phyloP scores from a whole-genome alignment of 164 flowering plant genomes.

The Cinnamomum chago region DNA sequence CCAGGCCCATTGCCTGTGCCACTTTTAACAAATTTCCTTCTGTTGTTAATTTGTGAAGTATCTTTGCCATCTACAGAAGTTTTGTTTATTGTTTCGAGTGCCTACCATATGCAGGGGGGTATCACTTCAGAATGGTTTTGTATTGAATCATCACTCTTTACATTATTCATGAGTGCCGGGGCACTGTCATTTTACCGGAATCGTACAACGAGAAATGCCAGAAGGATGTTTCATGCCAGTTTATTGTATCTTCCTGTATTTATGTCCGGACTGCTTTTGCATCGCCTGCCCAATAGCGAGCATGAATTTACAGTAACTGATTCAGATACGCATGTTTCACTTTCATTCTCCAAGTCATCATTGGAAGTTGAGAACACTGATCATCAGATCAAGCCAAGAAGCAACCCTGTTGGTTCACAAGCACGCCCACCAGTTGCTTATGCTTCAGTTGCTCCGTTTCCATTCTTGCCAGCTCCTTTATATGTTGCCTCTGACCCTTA shows the following conservation, averaged over 20 bases:
- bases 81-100: background rate
- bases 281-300: conserved; percentile 48
- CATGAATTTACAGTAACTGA: conserved; percentile 18
- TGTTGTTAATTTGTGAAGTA: background rate
- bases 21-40: background rate
- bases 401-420: conserved; percentile 6
- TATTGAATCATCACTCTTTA: conserved; percentile 63
- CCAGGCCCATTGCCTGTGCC: no score
- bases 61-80: background rate
- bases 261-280: conserved; percentile 82
- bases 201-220: conserved; percentile 57
- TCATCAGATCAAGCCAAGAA: conserved; percentile 11
- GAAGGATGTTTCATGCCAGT: conserved; percentile 91
- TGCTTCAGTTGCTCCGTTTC: conserved; percentile 89
- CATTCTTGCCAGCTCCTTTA: conserved; percentile 75
- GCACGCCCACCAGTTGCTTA: conserved; percentile 70
- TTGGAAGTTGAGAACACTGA: conserved; percentile 17
- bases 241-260: conserved; percentile 87
- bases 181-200: conserved; percentile 64
- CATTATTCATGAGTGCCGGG: conserved; percentile 61
- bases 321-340: conserved; percentile 8
- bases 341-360: conserved; percentile 12
- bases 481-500: conserved; percentile 27
- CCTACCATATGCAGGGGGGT: conserved; percentile 65
- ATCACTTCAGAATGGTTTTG: conserved; percentile 84